Conservation (phyloP, 441 rosid species). For the Pelargonium myrrhifolium region DNA sequence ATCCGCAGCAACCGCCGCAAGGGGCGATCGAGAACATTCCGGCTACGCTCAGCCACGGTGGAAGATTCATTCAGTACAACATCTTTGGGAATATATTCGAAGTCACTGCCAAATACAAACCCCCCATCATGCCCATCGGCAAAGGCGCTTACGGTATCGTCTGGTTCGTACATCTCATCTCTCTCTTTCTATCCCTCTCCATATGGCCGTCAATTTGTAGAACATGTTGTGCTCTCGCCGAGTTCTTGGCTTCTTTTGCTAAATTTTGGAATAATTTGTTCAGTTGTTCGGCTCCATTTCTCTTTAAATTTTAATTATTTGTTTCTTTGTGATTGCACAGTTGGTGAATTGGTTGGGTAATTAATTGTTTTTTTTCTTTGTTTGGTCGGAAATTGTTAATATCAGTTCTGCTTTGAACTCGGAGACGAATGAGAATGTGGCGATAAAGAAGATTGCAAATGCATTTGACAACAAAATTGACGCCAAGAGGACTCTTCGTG, state of each 20-base stretch:
- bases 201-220: neutral
- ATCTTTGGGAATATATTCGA: slow-evolving; percentile 78
- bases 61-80: slow-evolving; percentile 56
- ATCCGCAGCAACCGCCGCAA: neutral
- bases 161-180: slow-evolving; percentile 46
- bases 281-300: neutral
- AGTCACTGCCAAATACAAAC: slow-evolving; percentile 72
- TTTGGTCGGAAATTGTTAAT: neutral
- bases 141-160: slow-evolving; percentile 97
- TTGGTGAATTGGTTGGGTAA: neutral
- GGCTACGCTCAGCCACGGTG: slow-evolving; percentile 60
- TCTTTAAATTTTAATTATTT: neutral
- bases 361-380: neutral
- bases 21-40: slow-evolving; percentile 48
- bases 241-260: neutral
- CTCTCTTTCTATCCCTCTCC: neutral
- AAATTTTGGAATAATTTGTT: neutral
- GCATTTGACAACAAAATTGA: slow-evolving; percentile 95
- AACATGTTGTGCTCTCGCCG: neutral
- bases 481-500: slow-evolving; percentile 96
- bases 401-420: slow-evolving; percentile 79
- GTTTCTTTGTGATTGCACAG: neutral
- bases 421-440: slow-evolving; percentile 85
- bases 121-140: slow-evolving; percentile 89
- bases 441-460: slow-evolving; percentile 89